Evolutionary conservation across 306 rosid genomes (phyloP).

Genomic region (Acmispon strigosus): DNA sequence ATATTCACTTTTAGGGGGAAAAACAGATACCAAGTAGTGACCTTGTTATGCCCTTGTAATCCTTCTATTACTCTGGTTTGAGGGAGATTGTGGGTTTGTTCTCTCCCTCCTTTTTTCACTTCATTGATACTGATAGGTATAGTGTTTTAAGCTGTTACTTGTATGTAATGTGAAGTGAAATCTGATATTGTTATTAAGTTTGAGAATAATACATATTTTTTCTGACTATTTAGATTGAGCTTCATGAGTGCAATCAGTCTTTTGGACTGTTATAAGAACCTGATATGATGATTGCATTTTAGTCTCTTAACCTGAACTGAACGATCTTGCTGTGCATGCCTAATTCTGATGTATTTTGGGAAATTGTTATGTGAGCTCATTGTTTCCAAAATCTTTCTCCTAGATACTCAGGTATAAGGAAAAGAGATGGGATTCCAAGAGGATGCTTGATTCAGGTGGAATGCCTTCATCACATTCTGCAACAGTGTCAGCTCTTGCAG

Average conservation of each 20-base stretch:
- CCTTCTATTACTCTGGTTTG: no score
- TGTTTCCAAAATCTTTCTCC: conserved; percentile 18
- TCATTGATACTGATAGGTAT: no score
- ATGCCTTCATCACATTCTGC: conserved; percentile 91
- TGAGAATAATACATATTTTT: neutral
- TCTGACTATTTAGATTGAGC: neutral
- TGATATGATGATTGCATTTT: neutral
- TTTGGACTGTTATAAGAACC: neutral
- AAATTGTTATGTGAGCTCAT: conserved; percentile 1
- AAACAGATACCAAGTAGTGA: neutral
- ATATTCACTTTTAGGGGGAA: no score
- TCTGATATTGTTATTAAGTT: neutral
- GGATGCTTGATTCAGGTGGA: conserved; percentile 76
- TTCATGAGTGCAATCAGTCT: neutral
- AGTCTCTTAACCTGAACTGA: neutral
- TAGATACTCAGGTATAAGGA: conserved; percentile 67
- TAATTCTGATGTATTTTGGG: neutral
- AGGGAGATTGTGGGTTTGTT: no score
- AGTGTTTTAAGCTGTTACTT: neutral
- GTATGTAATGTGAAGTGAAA: neutral
- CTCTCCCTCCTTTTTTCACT: no score
- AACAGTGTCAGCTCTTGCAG: conserved; percentile 62
- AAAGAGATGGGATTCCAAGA: conserved; percentile 75
- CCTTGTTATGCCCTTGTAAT: no score
- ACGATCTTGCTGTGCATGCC: neutral